Conservation (phyloP, 164 flowering plant genomes). For the Berberis vulgaris region DNA sequence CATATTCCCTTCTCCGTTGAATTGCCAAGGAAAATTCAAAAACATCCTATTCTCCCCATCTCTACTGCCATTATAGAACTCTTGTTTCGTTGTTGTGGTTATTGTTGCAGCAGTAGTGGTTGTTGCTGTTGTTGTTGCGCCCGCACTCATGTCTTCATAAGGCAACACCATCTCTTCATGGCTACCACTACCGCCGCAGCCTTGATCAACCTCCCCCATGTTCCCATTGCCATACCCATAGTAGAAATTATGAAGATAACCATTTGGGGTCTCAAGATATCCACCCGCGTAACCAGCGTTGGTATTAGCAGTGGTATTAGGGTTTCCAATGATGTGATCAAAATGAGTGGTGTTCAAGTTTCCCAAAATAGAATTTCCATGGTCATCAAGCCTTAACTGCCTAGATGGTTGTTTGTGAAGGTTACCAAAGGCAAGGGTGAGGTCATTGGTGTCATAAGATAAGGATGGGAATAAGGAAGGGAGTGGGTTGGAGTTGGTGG, state of each 20-base stretch:
- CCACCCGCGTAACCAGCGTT: conserved; percentile 26
- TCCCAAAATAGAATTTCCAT: conserved; percentile 26
- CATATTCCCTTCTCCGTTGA: conserved; percentile 21
- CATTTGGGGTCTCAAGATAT: conserved; percentile 30
- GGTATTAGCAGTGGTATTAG: conserved; percentile 6
- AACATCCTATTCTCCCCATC: conserved; percentile 20
- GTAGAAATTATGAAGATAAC: conserved; percentile 30
- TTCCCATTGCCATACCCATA: conserved; percentile 31
- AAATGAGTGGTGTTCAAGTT: conserved; percentile 17
- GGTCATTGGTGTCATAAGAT: conserved; percentile 44
- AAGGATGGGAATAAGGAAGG: conserved; percentile 20
- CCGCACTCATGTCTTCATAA: conserved; percentile 24
- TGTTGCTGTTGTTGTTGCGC: conserved; percentile 15
- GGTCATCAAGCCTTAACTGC: conserved; percentile 36
- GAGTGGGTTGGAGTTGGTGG: conserved; percentile 23
- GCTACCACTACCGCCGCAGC: conserved; percentile 3
- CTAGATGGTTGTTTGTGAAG: conserved; percentile 42
- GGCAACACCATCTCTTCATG: conserved; percentile 19
- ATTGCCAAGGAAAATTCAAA: conserved; percentile 71
- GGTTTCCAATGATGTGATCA: conserved; percentile 27
- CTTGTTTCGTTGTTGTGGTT: conserved; percentile 31
- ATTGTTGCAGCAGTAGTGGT: no score
- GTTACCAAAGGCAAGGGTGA: conserved; percentile 57
- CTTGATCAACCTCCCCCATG: conserved; percentile 26
- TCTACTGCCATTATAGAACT: conserved; percentile 13